phyloP scores from a whole-genome alignment of 2,329 filamentous ascomycete species.

The Parafenestella ontariensis region DNA sequence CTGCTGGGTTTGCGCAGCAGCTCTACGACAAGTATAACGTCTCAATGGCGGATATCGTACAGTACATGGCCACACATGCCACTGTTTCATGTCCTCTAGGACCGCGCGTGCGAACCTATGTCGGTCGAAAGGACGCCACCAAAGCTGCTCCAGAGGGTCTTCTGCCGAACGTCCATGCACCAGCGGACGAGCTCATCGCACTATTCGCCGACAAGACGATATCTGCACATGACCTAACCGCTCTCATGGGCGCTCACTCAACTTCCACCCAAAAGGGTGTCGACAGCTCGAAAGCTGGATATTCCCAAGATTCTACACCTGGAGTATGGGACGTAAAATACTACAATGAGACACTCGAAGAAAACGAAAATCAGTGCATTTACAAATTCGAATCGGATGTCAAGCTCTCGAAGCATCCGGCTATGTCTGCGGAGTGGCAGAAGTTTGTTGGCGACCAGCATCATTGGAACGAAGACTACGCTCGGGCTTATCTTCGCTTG shows the following conservation, averaged over 20 bases:
- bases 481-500: conserved; percentile 59
- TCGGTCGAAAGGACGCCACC: conserved; percentile 55
- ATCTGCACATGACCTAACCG: conserved; percentile 56
- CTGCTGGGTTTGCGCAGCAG: conserved; percentile 43
- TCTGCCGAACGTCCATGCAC: conserved; percentile 52
- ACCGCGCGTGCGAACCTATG: conserved; percentile 56
- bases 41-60: conserved; percentile 58
- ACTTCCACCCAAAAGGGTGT: conserved; percentile 44
- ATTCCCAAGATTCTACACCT: conserved; percentile 56
- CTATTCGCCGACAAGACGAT: conserved; percentile 61
- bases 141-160: conserved; percentile 50
- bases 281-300: conserved; percentile 39
- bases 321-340: conserved; percentile 43
- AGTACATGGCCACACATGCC: conserved; percentile 46
- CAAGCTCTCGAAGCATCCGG: conserved; percentile 29
- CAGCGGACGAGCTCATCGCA: conserved; percentile 49
- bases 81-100: conserved; percentile 58
- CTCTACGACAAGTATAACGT: conserved; percentile 52
- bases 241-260: conserved; percentile 61
- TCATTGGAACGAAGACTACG: conserved; percentile 52
- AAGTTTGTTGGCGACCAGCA: conserved; percentile 22
- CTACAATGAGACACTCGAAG: conserved; percentile 28
- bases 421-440: conserved; percentile 28
- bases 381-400: conserved; percentile 43
- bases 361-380: conserved; percentile 30